Evolutionary conservation across 2,329 filamentous ascomycete genomes (phyloP).

Genomic region (Cladosporium sp.): DNA sequence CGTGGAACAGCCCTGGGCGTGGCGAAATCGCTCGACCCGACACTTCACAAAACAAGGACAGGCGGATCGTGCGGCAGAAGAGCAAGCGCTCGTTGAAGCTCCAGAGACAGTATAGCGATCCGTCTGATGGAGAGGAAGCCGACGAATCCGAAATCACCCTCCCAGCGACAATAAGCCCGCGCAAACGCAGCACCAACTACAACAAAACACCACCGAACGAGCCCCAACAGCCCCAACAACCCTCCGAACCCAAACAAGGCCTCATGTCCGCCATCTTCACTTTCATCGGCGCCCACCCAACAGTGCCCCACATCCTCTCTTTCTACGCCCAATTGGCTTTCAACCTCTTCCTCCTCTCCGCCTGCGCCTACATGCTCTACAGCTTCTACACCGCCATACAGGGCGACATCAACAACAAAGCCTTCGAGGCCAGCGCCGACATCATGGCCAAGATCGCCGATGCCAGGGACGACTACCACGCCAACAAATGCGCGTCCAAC

Average conservation of each 20-base stretch:
- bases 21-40: slow-evolving; percentile 33
- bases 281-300: slow-evolving; percentile 61
- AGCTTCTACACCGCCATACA: slow-evolving; percentile 66
- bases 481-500: slow-evolving; percentile 68
- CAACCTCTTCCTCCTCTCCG: slow-evolving; percentile 58
- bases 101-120: slow-evolving; percentile 30
- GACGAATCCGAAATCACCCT: slow-evolving; percentile 22
- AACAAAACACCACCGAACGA: slow-evolving; percentile 12
- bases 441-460: slow-evolving; percentile 68
- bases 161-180: slow-evolving; percentile 15
- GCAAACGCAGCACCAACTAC: slow-evolving; percentile 24
- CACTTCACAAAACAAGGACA: slow-evolving; percentile 37
- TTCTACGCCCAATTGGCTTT: slow-evolving; percentile 64
- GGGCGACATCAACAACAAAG: slow-evolving; percentile 69
- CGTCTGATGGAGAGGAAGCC: slow-evolving; percentile 18
- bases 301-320: slow-evolving; percentile 61
- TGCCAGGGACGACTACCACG: slow-evolving; percentile 68
- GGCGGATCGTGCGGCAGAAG: slow-evolving; percentile 31
- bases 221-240: background rate
- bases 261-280: slow-evolving; percentile 49
- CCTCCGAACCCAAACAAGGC: slow-evolving; percentile 19
- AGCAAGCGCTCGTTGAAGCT: slow-evolving; percentile 24
- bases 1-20: slow-evolving; percentile 35
- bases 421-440: slow-evolving; percentile 59
- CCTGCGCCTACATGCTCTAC: slow-evolving; percentile 63